Evolutionary conservation across 495 filamentous ascomycete genomes (phyloP).

Genomic region (Penicillium paradoxum): DNA sequence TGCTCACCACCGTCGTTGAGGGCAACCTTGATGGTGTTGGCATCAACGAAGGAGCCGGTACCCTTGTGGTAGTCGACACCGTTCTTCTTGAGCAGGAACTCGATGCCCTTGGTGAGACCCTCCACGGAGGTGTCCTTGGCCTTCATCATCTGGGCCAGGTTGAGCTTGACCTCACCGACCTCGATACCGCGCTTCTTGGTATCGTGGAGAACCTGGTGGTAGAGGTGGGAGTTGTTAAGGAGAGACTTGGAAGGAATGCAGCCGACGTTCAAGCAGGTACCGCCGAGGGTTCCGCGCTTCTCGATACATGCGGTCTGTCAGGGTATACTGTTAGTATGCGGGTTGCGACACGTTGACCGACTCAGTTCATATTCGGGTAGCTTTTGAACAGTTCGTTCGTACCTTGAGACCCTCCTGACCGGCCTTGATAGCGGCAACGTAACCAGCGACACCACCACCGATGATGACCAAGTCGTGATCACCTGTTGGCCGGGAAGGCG

Average conservation of each 20-base stretch:
- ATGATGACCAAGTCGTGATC: slow-evolving; percentile 92
- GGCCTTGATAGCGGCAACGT: slow-evolving; percentile 98
- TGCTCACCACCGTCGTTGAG: slow-evolving; percentile 86
- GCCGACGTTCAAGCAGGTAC: slow-evolving; percentile 97
- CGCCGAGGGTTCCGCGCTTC: slow-evolving; percentile 91
- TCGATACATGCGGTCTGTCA: slow-evolving; percentile 91
- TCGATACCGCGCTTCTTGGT: slow-evolving; percentile 95
- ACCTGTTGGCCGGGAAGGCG: slow-evolving; percentile 47
- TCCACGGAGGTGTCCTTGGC: slow-evolving; percentile 90
- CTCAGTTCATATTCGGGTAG: background rate
- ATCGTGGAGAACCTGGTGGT: slow-evolving; percentile 96
- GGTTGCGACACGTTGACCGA: background rate
- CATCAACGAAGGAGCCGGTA: slow-evolving; percentile 76
- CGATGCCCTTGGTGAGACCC: slow-evolving; percentile 91
- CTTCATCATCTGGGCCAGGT: slow-evolving; percentile 93
- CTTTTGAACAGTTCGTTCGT: slow-evolving; percentile 13
- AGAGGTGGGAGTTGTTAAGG: slow-evolving; percentile 98
- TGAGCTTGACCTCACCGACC: slow-evolving; percentile 93
- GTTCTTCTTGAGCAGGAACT: slow-evolving; percentile 98
- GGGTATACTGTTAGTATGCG: slow-evolving; percentile 10
- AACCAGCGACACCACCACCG: slow-evolving; percentile 95
- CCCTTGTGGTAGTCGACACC: slow-evolving; percentile 95
- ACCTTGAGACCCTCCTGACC: slow-evolving; percentile 97
- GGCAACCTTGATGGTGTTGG: slow-evolving; percentile 88
- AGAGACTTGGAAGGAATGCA: slow-evolving; percentile 99